These are phyloP conservation scores for Pestalotiopsis sp. DNA, from an alignment of 2,329 filamentous ascomycete genomes.

Conservation along the genomic window DNA sequence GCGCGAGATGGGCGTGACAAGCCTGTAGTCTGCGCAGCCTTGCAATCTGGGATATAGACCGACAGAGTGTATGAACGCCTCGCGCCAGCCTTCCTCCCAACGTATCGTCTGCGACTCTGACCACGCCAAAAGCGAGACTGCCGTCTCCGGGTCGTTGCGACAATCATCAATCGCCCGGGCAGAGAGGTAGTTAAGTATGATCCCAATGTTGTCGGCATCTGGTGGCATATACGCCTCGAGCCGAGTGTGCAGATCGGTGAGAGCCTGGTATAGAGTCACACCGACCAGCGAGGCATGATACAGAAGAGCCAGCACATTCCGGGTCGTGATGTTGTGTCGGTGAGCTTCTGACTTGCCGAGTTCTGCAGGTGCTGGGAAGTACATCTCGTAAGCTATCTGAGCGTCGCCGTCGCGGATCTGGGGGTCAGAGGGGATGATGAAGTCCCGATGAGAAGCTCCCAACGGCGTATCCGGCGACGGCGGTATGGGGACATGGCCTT, in stretches of 20 bases:
- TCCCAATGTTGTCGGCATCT: conserved; percentile 58
- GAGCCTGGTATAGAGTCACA: conserved; percentile 62
- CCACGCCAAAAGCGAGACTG: conserved; percentile 66
- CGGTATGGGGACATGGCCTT: conserved; percentile 46
- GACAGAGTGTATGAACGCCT: conserved; percentile 67
- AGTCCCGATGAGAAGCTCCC: conserved; percentile 38
- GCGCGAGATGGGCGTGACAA: conserved; percentile 62
- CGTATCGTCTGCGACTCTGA: conserved; percentile 62
- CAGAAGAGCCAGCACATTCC: conserved; percentile 70
- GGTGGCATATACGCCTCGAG: conserved; percentile 61
- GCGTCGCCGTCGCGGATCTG: conserved; percentile 46
- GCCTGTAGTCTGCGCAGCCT: conserved; percentile 55
- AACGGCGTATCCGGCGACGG: conserved; percentile 46
- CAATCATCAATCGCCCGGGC: conserved; percentile 65
- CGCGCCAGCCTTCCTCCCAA: conserved; percentile 69
- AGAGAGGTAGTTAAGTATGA: conserved; percentile 63
- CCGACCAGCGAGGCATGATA: conserved; percentile 68
- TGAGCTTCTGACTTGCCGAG: conserved; percentile 50
- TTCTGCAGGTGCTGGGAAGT: conserved; percentile 60
- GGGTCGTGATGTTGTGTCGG: conserved; percentile 65
- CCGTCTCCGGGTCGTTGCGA: conserved; percentile 60
- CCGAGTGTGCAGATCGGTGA: conserved; percentile 63
- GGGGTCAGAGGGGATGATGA: conserved; percentile 26
- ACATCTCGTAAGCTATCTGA: conserved; percentile 64
- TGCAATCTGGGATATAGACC: conserved; percentile 64